Percentiles rank a stretch among this genome's conserved stretches.
Conservation (phyloP, 2,329 filamentous ascomycete species). For the Hypoxylon sp. region DNA sequence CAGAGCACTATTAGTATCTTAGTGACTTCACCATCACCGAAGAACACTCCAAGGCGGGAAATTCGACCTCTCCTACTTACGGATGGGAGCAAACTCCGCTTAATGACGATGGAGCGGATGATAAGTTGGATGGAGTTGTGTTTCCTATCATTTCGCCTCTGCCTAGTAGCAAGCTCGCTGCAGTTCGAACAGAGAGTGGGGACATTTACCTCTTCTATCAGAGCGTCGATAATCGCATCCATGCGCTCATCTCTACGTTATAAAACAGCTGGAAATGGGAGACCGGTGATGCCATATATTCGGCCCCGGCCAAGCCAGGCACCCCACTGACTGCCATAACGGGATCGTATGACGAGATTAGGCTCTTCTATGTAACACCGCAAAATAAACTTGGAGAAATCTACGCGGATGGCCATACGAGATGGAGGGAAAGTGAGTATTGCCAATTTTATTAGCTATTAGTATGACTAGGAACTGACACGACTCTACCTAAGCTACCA, state of each 20-base stretch:
- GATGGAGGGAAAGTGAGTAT: conserved; percentile 10
- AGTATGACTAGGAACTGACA: neutral
- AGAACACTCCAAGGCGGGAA: neutral
- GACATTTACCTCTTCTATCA: conserved; percentile 22
- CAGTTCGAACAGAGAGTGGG: conserved; percentile 5
- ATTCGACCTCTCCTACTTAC: conserved; percentile 7
- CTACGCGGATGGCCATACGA: conserved; percentile 8
- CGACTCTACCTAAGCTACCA: conserved; percentile 12
- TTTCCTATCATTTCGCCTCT: conserved; percentile 7
- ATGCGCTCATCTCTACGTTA: neutral
- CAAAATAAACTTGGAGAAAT: conserved; percentile 12
- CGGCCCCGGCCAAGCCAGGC: conserved; percentile 7
- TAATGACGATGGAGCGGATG: neutral
- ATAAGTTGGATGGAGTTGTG: neutral
- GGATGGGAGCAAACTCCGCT: conserved; percentile 20
- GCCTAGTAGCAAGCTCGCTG: conserved; percentile 9
- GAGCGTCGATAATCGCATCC: neutral
- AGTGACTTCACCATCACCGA: conserved; percentile 14
- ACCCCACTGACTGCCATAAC: conserved; percentile 16
- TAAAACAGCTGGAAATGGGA: conserved; percentile 6
- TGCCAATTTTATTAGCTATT: neutral
- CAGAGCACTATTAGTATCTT: conserved; percentile 10
- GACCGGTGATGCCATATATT: neutral
- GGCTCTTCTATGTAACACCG: conserved; percentile 22
- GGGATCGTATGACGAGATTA: conserved; percentile 6